A percentile compares a stretch with the other conserved stretches of the same genome.
phyloP scores from a whole-genome alignment of 2,329 filamentous ascomycete genomes.

The Whalleya microplaca region DNA sequence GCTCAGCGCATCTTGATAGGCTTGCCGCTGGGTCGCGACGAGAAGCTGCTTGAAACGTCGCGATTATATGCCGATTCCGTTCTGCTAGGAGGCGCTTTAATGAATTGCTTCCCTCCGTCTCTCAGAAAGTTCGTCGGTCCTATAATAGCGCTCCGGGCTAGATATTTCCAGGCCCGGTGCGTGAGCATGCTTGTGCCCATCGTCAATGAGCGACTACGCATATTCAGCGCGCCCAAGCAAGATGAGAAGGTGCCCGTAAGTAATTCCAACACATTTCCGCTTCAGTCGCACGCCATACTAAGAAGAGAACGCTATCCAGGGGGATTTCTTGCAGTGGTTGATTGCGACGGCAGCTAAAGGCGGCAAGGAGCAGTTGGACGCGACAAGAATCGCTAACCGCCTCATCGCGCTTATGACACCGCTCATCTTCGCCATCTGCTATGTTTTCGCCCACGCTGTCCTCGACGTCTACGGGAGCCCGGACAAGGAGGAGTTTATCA shows the following conservation, averaged over 20 bases:
- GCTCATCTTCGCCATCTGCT: conserved; percentile 7
- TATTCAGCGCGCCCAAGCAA: not conserved
- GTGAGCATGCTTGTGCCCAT: conserved; percentile 2
- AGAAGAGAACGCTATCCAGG: not conserved
- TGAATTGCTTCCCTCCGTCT: conserved; percentile 7
- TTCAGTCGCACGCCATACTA: too few relatives aligned
- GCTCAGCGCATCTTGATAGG: conserved; percentile 2
- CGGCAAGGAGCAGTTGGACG: conserved; percentile 2
- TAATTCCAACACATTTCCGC: not conserved
- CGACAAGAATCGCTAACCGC: conserved; percentile 1
- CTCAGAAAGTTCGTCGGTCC: not conserved
- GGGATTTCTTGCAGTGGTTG: conserved; percentile 9
- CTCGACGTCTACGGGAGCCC: conserved; percentile 4
- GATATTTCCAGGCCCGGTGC: not conserved
- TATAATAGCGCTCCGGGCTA: not conserved
- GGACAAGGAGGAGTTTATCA: not conserved
- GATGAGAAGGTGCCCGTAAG: not conserved
- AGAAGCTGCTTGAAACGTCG: not conserved
- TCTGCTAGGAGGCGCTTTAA: conserved; percentile 5
- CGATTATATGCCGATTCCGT: not conserved
- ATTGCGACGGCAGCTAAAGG: not conserved
- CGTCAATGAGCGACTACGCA: conserved; percentile 1
- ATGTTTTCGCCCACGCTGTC: conserved; percentile 5
- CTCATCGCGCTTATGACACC: conserved; percentile 1
- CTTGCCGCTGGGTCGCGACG: not conserved